Conservation (phyloP, 2,329 filamentous ascomycete genomes). For the Stachybotrys chartarum region DNA sequence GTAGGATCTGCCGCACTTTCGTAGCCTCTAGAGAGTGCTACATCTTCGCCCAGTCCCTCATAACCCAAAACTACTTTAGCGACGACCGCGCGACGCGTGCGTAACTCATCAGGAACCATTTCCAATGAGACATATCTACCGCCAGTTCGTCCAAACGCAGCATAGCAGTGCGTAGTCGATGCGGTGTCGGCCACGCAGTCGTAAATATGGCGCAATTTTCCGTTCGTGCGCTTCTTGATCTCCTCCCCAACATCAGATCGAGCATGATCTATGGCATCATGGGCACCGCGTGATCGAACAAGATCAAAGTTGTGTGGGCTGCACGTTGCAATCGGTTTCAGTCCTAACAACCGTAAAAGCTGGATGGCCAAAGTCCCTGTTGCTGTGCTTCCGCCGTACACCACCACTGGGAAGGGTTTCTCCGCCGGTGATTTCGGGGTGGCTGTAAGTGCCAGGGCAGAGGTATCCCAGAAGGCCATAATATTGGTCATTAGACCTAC, state of each 20-base stretch:
- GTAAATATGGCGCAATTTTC: constrained; percentile 20
- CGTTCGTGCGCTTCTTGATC: constrained; percentile 14
- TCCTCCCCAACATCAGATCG: constrained; percentile 8
- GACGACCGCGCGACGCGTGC: not conserved
- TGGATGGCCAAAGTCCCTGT: not conserved
- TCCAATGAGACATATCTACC: constrained; percentile 4
- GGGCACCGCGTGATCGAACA: constrained; percentile 32
- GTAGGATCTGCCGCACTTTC: not conserved
- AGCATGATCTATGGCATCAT: constrained; percentile 33
- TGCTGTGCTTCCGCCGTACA: not conserved
- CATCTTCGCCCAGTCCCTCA: too few relatives aligned
- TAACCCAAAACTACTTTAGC: not conserved
- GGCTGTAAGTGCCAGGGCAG: not conserved
- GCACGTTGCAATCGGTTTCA: constrained; percentile 1
- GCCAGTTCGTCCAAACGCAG: constrained; percentile 21
- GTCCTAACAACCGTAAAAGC: not conserved
- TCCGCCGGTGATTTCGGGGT: not conserved
- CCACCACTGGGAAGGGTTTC: not conserved
- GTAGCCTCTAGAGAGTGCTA: too few relatives aligned
- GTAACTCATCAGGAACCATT: not conserved
- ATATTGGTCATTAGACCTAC: not conserved
- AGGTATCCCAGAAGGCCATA: not conserved
- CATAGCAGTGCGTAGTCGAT: constrained; percentile 27
- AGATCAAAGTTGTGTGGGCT: constrained; percentile 27
- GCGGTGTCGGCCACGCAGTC: constrained; percentile 22